Evolutionary conservation across 1,284 basidiomycete species (phyloP).

Genomic region (Heterobasidion parviporum): DNA sequence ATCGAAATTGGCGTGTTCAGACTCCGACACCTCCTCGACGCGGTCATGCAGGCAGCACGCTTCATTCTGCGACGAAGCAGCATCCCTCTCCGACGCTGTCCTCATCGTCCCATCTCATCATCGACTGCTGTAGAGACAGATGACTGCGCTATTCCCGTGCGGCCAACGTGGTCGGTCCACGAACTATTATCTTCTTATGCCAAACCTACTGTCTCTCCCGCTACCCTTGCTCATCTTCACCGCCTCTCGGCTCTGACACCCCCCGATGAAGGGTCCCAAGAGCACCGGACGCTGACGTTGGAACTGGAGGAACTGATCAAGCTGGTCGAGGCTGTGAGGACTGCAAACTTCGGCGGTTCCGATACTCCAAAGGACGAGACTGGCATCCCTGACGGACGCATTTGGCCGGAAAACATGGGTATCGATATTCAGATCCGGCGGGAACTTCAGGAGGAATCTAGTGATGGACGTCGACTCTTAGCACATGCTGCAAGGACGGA

Average conservation of each 20-base stretch:
- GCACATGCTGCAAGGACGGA: conserved; percentile 38
- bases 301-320: conserved; percentile 64
- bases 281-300: conserved; percentile 37
- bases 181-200: conserved; percentile 68
- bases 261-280: conserved; percentile 44
- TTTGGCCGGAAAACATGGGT: conserved; percentile 32
- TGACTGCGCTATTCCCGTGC: conserved; percentile 48
- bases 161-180: conserved; percentile 71
- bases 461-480: conserved; percentile 36
- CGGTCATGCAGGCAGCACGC: conserved; percentile 3
- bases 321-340: conserved; percentile 70
- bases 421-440: conserved; percentile 19
- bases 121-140: conserved; percentile 31
- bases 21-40: conserved; percentile 4
- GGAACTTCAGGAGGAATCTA: conserved; percentile 19
- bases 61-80: neutral
- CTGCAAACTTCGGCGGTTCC: conserved; percentile 37
- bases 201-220: conserved; percentile 46
- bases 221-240: conserved; percentile 54
- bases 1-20: conserved; percentile 7
- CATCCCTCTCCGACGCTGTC: conserved; percentile 6
- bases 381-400: conserved; percentile 34
- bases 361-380: conserved; percentile 10
- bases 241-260: conserved; percentile 61
- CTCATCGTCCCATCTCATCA: neutral